These are phyloP conservation scores for Sanghuangporus weigelae DNA, from an alignment of 1,284 basidiomycete genomes.

Conservation along the genomic window DNA sequence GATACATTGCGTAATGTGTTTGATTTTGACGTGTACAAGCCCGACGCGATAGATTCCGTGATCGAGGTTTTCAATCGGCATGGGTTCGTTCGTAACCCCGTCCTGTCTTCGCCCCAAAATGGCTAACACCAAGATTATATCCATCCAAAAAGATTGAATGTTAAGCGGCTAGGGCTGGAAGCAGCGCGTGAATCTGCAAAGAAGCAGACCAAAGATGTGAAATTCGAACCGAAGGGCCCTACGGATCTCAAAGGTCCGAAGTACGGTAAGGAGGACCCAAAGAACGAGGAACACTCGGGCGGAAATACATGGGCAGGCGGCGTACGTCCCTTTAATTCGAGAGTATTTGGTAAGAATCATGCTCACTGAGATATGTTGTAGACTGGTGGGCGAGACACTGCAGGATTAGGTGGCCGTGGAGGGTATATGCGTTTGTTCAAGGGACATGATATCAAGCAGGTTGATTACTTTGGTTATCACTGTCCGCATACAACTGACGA, in stretches of 20 bases:
- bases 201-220: conserved; percentile 46
- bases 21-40: conserved; percentile 63
- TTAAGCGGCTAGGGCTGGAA: conserved; percentile 47
- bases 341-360: background rate
- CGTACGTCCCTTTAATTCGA: conserved; percentile 31
- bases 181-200: conserved; percentile 47
- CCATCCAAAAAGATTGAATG: conserved; percentile 36
- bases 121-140: background rate
- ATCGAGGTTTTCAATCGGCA: conserved; percentile 51
- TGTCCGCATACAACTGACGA: background rate
- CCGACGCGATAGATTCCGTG: conserved; percentile 56
- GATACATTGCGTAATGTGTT: conserved; percentile 57
- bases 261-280: conserved; percentile 51
- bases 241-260: conserved; percentile 48
- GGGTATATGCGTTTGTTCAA: conserved; percentile 64
- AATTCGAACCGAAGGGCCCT: conserved; percentile 48
- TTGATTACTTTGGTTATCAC: conserved; percentile 18
- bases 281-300: conserved; percentile 49
- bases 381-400: conserved; percentile 64
- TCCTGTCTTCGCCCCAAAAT: background rate
- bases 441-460: conserved; percentile 60
- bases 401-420: conserved; percentile 56
- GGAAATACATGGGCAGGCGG: conserved; percentile 62
- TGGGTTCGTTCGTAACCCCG: conserved; percentile 36
- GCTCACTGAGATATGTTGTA: conserved; percentile 22